These are phyloP conservation scores for Trichoderma brevicompactum DNA, from an alignment of 2,329 filamentous ascomycete species.

Conservation along the genomic window DNA sequence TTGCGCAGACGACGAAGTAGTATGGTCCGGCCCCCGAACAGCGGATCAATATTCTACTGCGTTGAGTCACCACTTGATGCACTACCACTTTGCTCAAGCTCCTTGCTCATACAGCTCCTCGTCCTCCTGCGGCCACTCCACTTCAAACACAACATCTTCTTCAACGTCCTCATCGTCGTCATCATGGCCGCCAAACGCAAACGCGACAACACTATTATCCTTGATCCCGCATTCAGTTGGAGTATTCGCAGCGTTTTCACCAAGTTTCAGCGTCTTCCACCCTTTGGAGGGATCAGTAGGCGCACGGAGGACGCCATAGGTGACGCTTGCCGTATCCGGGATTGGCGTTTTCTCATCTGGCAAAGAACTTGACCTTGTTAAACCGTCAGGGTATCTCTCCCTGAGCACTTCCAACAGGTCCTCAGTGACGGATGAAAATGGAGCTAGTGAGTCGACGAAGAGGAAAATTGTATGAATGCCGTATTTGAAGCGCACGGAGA, in stretches of 20 bases:
- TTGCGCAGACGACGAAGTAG: too few relatives aligned
- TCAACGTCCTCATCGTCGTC: conserved; percentile 43
- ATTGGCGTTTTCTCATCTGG: conserved; percentile 44
- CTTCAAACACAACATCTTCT: conserved; percentile 44
- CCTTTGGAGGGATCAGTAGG: conserved; percentile 52
- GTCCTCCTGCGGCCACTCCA: conserved; percentile 53
- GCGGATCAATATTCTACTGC: neutral
- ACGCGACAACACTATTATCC: conserved; percentile 55
- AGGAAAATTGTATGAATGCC: conserved; percentile 72
- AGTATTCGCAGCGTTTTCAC: conserved; percentile 44
- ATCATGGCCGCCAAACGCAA: conserved; percentile 49
- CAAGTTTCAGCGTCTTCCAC: conserved; percentile 53
- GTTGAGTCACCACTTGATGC: neutral
- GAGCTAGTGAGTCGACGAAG: conserved; percentile 61
- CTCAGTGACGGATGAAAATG: conserved; percentile 60
- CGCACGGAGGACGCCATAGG: conserved; percentile 52
- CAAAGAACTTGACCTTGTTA: conserved; percentile 45
- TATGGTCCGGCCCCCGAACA: neutral
- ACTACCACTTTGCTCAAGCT: neutral
- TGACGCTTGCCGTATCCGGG: conserved; percentile 48
- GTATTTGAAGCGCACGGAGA: conserved; percentile 74
- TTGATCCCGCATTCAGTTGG: conserved; percentile 50
- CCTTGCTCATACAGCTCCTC: conserved; percentile 42
- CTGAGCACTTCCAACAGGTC: conserved; percentile 62
- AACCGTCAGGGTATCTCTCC: conserved; percentile 60